Conservation (phyloP, 176 grass and related monocot genomes). For the Oryza rufipogon region DNA sequence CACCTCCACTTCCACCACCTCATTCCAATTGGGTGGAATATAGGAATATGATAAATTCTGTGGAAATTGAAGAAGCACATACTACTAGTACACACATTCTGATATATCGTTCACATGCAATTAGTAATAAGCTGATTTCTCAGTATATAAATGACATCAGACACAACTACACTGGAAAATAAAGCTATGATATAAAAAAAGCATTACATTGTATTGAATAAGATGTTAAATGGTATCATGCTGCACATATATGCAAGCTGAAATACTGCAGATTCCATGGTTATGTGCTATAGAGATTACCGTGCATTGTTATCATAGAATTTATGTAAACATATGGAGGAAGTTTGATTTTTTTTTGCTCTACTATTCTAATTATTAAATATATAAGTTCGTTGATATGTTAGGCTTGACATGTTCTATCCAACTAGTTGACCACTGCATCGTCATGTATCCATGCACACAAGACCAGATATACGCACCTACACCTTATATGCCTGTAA, state of each 20-base stretch:
- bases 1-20: neutral
- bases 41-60: neutral
- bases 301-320: neutral
- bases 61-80: neutral
- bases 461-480: neutral
- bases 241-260: neutral
- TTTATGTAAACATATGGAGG: neutral
- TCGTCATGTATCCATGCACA: neutral
- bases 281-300: neutral
- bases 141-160: neutral
- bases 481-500: neutral
- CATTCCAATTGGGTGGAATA: neutral
- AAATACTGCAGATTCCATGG: neutral
- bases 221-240: neutral
- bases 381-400: neutral
- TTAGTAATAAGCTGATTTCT: neutral
- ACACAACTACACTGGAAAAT: neutral
- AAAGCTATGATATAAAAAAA: neutral
- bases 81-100: neutral
- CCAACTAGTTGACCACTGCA: neutral
- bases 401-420: neutral
- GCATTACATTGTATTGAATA: neutral
- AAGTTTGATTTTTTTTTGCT: neutral
- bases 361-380: neutral
- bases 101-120: neutral